Evolutionary conservation across 2,329 filamentous ascomycete genomes (phyloP).

Genomic region (Didymella keratinophila): DNA sequence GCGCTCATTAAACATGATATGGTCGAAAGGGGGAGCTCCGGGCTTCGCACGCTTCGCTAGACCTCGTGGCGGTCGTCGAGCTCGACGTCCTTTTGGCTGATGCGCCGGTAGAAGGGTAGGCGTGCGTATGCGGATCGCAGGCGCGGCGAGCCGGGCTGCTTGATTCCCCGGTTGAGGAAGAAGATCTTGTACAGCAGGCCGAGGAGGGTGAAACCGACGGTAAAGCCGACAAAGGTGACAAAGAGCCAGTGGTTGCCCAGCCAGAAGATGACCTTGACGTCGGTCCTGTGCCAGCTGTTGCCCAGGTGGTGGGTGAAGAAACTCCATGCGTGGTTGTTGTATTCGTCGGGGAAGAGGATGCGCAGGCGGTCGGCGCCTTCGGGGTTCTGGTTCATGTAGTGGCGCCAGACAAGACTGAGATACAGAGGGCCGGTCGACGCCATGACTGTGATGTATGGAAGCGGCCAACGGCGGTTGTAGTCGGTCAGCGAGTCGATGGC

Average conservation of each 20-base stretch:
- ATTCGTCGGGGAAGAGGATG: constrained; percentile 74
- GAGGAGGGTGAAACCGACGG: constrained; percentile 60
- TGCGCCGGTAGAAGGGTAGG: constrained; percentile 48
- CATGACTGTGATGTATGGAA: constrained; percentile 82
- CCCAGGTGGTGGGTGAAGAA: constrained; percentile 74
- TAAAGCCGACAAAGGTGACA: constrained; percentile 63
- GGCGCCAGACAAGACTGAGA: constrained; percentile 77
- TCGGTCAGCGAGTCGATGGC: constrained; percentile 72
- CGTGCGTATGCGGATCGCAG: constrained; percentile 35
- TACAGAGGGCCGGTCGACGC: constrained; percentile 79
- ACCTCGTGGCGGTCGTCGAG: constrained; percentile 49
- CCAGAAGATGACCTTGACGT: constrained; percentile 72
- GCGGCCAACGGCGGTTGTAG: constrained; percentile 73
- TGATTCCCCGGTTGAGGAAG: constrained; percentile 42
- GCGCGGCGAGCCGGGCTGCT: constrained; percentile 27
- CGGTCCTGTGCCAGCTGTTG: constrained; percentile 71
- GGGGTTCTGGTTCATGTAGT: constrained; percentile 67
- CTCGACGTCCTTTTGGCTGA: constrained; percentile 48
- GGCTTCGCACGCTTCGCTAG: constrained; percentile 17
- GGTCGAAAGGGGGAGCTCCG: background rate
- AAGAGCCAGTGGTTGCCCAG: constrained; percentile 64
- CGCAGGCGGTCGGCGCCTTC: constrained; percentile 64
- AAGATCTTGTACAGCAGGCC: constrained; percentile 62
- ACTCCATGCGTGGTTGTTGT: constrained; percentile 72
- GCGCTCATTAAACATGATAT: constrained; percentile 18